Base-by-base conservation (phyloP, 345 rosid species). In the Dimocarpus longan region DNA sequence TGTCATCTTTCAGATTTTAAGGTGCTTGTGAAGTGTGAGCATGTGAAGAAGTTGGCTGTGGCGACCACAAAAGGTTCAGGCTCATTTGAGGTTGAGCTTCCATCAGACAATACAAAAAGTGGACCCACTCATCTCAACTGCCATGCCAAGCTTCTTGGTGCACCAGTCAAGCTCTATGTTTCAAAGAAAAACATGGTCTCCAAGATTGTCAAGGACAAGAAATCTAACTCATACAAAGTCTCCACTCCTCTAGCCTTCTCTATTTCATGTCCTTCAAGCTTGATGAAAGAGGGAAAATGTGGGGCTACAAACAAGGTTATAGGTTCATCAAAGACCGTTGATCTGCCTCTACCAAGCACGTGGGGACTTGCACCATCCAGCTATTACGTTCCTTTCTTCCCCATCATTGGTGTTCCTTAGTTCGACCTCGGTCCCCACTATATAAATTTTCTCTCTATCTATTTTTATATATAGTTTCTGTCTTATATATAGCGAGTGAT, bases 311-410 rank as follows among this genome's bases (percentile, higher is more conserved):
- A 52, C 77, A 48, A 5, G 15, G 50, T 85, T 26, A 8, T 21
- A 10, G 88, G 84, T 24, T 86, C 93, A 16, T 90, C 98, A 18
- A 91, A 88, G 91, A 93, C 97, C 15, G 3, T 92, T 44, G 89
- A 95, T 80, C 72, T 95, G 72, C 98, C 98, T 12, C 76, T 95
- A 16, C 98, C 98, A 4, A 76, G 32, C 3, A 95, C 90, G 69
- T 95, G 98, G 98, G 98, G 98, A 3, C 81, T 95, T 16, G 94
- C 98, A 40, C 98, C 98, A 12, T 82, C 97, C 4, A 95, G 98
- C 86, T 92, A 87, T 56, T 95, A 95, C 39, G 0, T 86, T 67
- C 97, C 97, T 48, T 89, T 92, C 87, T 6, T 93, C 75, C 98
- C 98, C 70, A 93, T 95, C 74, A 90, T 95, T 12, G 98, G 98